These are phyloP conservation scores for Cyclotella cryptica DNA, from an alignment of 108 stramenopile genomes.

Conservation along the genomic window DNA sequence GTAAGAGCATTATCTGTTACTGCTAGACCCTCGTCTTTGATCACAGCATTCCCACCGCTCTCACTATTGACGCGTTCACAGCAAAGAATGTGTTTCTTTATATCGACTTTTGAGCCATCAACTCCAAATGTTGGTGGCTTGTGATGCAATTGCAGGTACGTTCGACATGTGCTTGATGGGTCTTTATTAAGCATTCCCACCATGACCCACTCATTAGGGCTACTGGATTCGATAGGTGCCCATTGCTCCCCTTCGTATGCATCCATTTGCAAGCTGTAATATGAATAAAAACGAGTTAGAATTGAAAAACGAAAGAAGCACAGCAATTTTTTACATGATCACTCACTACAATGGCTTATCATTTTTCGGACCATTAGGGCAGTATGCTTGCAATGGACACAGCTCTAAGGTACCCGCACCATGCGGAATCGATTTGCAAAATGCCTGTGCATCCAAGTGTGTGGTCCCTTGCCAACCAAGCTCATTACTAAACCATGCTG, in stretches of 20 bases:
- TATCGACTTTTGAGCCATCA: constrained; percentile 40
- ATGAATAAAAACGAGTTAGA: constrained; percentile 1
- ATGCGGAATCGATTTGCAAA: constrained; percentile 43
- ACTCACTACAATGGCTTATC: constrained; percentile 7
- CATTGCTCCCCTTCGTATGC: constrained; percentile 50
- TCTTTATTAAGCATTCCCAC: constrained; percentile 41
- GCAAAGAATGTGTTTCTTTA: constrained; percentile 49
- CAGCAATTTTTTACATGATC: neutral
- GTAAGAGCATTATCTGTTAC: constrained; percentile 6
- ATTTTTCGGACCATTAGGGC: constrained; percentile 25
- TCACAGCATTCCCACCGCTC: neutral
- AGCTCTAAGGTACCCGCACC: constrained; percentile 15
- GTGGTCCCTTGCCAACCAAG: constrained; percentile 49
- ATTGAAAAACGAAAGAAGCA: constrained; percentile 17
- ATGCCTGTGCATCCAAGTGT: constrained; percentile 33
- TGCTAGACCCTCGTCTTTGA: neutral
- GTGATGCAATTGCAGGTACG: constrained; percentile 32
- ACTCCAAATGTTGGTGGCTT: constrained; percentile 41
- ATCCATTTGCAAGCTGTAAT: constrained; percentile 36
- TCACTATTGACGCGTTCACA: constrained; percentile 12
- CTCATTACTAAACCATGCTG: constrained; percentile 36
- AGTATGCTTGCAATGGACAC: constrained; percentile 26
- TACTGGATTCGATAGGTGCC: constrained; percentile 38
- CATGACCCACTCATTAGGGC: constrained; percentile 47
- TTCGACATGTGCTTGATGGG: constrained; percentile 35